phyloP scores from a whole-genome alignment of 164 flowering plant genomes.

The Euptelea pleiosperma region DNA sequence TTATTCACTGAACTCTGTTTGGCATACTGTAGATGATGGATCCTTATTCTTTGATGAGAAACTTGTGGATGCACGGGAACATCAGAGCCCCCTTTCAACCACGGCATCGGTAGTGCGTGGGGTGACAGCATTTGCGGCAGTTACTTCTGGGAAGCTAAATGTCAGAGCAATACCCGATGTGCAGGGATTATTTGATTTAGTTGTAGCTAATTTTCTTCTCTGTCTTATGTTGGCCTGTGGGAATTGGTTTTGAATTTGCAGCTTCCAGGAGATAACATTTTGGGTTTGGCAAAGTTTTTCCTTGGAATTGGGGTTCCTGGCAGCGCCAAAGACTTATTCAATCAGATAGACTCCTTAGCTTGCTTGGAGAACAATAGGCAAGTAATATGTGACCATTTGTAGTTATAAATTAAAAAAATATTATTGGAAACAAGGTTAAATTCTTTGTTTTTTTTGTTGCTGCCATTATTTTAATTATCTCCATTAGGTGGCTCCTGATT shows the following conservation, averaged over 20 bases:
- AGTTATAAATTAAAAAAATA: too few species aligned
- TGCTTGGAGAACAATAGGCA: slow-evolving; percentile 76
- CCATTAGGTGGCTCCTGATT: too few species aligned
- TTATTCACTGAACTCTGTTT: neutral
- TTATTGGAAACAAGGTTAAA: too few species aligned
- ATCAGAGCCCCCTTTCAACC: slow-evolving; percentile 75
- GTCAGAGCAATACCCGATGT: slow-evolving; percentile 23
- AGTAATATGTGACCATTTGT: slow-evolving; percentile 13
- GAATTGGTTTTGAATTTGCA: slow-evolving; percentile 33
- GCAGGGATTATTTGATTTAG: neutral
- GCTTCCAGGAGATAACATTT: slow-evolving; percentile 75
- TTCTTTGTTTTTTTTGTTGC: neutral
- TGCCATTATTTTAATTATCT: neutral
- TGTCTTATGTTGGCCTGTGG: neutral
- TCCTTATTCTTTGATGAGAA: slow-evolving; percentile 84
- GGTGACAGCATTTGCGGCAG: slow-evolving; percentile 62
- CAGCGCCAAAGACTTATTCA: slow-evolving; percentile 65
- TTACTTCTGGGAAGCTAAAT: slow-evolving; percentile 54
- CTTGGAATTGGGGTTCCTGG: slow-evolving; percentile 89
- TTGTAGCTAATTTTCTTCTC: slow-evolving; percentile 3
- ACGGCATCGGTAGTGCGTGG: slow-evolving; percentile 86
- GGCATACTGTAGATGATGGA: slow-evolving; percentile 64
- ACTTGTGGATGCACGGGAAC: slow-evolving; percentile 50
- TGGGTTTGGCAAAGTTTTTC: slow-evolving; percentile 88
- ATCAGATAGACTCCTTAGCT: slow-evolving; percentile 77